phyloP scores from a whole-genome alignment of 2,329 filamentous ascomycete species.

The Apiospora rasikravindrae region DNA sequence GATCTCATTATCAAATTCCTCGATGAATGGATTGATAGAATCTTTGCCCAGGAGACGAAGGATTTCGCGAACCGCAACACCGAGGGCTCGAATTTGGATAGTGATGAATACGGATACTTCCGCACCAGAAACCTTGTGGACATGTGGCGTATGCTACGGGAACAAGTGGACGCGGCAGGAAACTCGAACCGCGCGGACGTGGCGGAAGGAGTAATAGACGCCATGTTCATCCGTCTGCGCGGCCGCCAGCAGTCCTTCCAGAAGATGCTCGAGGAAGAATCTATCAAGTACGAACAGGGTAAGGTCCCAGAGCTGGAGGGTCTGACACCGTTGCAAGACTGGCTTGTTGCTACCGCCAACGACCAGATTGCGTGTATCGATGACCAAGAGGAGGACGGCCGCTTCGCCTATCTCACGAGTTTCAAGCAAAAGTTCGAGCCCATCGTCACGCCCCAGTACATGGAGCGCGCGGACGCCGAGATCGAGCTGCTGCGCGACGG shows the following conservation, averaged over 20 bases:
- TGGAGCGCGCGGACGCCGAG: conserved; percentile 75
- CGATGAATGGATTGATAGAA: conserved; percentile 97
- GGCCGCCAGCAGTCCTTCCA: conserved; percentile 86
- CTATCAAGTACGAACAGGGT: conserved; percentile 69
- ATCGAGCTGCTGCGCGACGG: conserved; percentile 80
- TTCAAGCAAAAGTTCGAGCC: conserved; percentile 85
- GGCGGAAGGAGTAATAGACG: conserved; percentile 91
- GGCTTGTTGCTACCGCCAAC: conserved; percentile 95
- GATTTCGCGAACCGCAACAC: conserved; percentile 80
- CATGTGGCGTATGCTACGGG: conserved; percentile 96
- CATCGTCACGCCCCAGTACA: conserved; percentile 79
- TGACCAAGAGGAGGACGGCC: conserved; percentile 78
- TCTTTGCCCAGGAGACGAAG: conserved; percentile 80
- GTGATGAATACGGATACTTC: conserved; percentile 88
- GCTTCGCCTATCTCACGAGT: conserved; percentile 81
- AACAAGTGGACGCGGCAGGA: conserved; percentile 85
- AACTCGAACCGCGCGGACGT: conserved; percentile 88
- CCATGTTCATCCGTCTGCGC: conserved; percentile 90
- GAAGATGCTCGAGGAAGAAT: conserved; percentile 85
- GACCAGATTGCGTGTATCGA: conserved; percentile 99
- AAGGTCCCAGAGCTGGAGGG: conserved; percentile 63
- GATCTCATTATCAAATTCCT: conserved; percentile 94
- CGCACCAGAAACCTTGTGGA: conserved; percentile 90
- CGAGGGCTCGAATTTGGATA: conserved; percentile 78
- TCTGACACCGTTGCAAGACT: conserved; percentile 87